phyloP scores from a whole-genome alignment of 257 asterid species.

The Lithospermum erythrorhizon region DNA sequence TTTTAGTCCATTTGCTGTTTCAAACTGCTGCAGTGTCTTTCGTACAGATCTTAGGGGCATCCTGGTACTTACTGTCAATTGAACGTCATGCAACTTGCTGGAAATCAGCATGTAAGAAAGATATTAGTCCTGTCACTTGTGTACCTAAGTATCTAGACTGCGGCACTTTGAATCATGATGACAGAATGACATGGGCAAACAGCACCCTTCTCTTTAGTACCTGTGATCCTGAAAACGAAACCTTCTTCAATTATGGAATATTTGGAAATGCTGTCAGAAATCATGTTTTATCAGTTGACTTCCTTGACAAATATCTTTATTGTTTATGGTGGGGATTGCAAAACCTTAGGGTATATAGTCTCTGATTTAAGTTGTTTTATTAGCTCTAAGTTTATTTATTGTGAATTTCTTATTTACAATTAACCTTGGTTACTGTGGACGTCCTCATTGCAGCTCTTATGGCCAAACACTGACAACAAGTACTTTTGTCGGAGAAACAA shows the following conservation, averaged over 20 bases:
- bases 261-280: constrained; percentile 55
- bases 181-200: constrained; percentile 43
- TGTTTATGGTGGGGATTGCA: constrained; percentile 95
- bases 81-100: constrained; percentile 67
- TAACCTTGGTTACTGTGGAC: no score
- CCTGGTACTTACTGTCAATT: constrained; percentile 66
- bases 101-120: constrained; percentile 62
- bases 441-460: constrained; percentile 46
- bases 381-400: background rate
- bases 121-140: constrained; percentile 30
- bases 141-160: constrained; percentile 57
- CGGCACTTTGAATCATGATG: constrained; percentile 34
- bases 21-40: constrained; percentile 8
- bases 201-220: constrained; percentile 40
- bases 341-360: constrained; percentile 56
- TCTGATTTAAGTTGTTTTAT: background rate
- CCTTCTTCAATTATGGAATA: constrained; percentile 57
- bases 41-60: constrained; percentile 66
- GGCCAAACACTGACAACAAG: constrained; percentile 71
- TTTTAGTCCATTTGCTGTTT: constrained; percentile 1
- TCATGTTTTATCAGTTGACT: constrained; percentile 50
- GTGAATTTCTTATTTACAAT: background rate
- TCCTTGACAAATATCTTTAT: constrained; percentile 70
- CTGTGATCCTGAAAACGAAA: constrained; percentile 45
- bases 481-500: constrained; percentile 66